These are phyloP conservation scores for Pichia sp. DNA, from an alignment of 1,139 yeast genomes.

Conservation along the genomic window DNA sequence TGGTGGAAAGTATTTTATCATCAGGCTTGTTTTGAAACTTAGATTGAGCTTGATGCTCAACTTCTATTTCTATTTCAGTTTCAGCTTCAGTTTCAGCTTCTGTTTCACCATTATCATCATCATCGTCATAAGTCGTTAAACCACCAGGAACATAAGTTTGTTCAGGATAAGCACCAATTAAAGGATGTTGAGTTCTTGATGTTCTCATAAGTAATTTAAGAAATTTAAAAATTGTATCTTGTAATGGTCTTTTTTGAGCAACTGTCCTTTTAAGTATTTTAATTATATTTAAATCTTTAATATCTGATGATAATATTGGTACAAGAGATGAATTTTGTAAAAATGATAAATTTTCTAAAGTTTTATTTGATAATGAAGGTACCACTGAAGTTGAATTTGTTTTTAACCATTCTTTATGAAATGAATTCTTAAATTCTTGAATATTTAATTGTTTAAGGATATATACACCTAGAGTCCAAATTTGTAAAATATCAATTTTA, in stretches of 20 bases:
- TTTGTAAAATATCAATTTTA: conserved; percentile 42
- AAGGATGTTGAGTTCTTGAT: conserved; percentile 10
- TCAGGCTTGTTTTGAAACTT: neutral
- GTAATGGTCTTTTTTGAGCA: conserved; percentile 3
- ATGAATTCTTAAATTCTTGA: conserved; percentile 17
- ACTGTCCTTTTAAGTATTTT: conserved; percentile 2
- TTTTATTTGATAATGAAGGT: conserved; percentile 2
- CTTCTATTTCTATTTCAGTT: neutral
- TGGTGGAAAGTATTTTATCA: neutral
- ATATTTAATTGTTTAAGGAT: conserved; percentile 30
- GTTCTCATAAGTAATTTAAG: conserved; percentile 11
- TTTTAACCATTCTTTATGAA: conserved; percentile 1
- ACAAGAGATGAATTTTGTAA: conserved; percentile 9
- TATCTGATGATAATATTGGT: neutral
- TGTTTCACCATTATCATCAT: neutral
- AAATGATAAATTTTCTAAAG: conserved; percentile 9
- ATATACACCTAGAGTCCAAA: conserved; percentile 57
- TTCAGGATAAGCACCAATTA: conserved; percentile 14
- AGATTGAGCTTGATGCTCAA: neutral
- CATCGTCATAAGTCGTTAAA: neutral
- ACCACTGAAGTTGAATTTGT: neutral
- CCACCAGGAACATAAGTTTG: conserved; percentile 9
- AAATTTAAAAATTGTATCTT: conserved; percentile 10
- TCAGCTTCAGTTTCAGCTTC: neutral
- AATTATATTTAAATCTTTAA: neutral